Evolutionary conservation across 1,284 basidiomycete genomes (phyloP).

Genomic region (Paramarasmius palmivorus): DNA sequence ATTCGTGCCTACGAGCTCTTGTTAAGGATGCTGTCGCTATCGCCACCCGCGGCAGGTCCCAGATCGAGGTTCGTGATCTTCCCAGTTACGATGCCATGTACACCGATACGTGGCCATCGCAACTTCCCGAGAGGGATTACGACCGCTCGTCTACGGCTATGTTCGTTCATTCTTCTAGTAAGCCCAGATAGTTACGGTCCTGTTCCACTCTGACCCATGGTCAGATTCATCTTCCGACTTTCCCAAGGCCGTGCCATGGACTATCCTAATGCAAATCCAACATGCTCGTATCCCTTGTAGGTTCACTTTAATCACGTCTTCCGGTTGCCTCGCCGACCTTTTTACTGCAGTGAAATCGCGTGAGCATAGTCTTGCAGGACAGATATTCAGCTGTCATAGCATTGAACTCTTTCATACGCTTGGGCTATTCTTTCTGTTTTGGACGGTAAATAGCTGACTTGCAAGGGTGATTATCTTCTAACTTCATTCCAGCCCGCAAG

Average conservation of each 20-base stretch:
- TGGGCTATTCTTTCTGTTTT: conserved; percentile 4
- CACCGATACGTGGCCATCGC: conserved; percentile 4
- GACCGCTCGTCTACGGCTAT: conserved; percentile 16
- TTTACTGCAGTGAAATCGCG: neutral
- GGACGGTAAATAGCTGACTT: conserved; percentile 1
- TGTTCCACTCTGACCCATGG: neutral
- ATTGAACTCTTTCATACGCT: conserved; percentile 2
- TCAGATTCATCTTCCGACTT: conserved; percentile 17
- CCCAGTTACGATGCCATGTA: conserved; percentile 12
- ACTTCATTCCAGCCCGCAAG: neutral
- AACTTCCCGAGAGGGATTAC: conserved; percentile 7
- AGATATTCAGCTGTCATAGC: neutral
- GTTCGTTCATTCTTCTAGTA: conserved; percentile 37
- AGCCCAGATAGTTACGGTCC: neutral
- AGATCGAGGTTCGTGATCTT: neutral
- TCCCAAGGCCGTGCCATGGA: conserved; percentile 17
- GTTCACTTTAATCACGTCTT: neutral
- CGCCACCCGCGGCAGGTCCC: too few species aligned
- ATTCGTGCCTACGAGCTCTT: conserved; percentile 17
- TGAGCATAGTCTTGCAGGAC: neutral
- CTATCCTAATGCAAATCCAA: conserved; percentile 2
- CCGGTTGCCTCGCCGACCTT: neutral
- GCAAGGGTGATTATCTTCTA: neutral
- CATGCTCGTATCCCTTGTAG: neutral
- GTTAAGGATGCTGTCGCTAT: neutral